Evolutionary conservation across 805 yeast genomes (phyloP).

Genomic region (Monosporozyma unispora): DNA sequence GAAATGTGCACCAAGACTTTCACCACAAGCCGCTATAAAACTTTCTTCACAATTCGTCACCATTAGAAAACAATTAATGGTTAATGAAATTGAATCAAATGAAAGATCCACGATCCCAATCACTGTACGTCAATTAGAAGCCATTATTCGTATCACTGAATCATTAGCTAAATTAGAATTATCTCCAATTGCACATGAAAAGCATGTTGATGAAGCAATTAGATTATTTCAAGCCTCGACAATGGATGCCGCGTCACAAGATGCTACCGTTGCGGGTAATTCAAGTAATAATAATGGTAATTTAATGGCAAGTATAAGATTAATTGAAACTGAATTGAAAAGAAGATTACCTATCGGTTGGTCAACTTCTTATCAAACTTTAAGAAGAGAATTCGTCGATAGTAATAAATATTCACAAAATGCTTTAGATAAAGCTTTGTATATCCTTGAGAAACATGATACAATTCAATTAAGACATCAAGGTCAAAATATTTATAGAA

Average conservation of each 20-base stretch:
- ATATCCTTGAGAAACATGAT: constrained; percentile 75
- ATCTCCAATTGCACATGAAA: constrained; percentile 74
- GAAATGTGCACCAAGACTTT: constrained; percentile 86
- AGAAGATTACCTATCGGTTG: constrained; percentile 93
- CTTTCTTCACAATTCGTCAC: constrained; percentile 87
- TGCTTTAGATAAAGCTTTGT: constrained; percentile 76
- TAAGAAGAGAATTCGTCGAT: constrained; percentile 73
- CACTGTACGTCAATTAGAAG: constrained; percentile 95
- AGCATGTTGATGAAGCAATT: constrained; percentile 92
- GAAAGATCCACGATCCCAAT: constrained; percentile 94
- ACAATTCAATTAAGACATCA: constrained; percentile 84
- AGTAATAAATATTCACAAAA: constrained; percentile 52
- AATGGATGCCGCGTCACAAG: constrained; percentile 74
- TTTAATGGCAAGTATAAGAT: constrained; percentile 59
- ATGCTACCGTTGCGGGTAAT: constrained; percentile 40
- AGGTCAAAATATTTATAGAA: constrained; percentile 68
- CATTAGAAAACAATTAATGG: constrained; percentile 74
- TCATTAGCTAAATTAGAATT: constrained; percentile 80
- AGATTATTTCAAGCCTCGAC: constrained; percentile 93
- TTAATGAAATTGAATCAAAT: constrained; percentile 69
- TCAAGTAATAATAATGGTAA: constrained; percentile 48
- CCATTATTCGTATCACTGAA: constrained; percentile 92
- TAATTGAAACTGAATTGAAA: constrained; percentile 75
- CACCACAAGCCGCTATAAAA: constrained; percentile 82
- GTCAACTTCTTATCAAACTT: constrained; percentile 80